Base-by-base conservation (phyloP, 2,329 filamentous ascomycete genomes). In the Davidsoniella eucalypti region DNA sequence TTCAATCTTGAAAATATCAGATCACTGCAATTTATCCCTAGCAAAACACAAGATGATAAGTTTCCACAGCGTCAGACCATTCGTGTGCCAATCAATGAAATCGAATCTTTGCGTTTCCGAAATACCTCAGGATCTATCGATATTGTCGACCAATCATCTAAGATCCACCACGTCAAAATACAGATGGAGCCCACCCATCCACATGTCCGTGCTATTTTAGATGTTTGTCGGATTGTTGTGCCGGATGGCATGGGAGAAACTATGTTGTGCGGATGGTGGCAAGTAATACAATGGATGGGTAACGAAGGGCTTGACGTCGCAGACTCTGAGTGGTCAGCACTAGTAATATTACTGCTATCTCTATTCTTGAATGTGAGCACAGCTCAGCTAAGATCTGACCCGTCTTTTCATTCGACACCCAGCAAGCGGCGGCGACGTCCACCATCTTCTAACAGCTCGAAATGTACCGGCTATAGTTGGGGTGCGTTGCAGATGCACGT, bases 201-300 rank as follows among this genome's bases (percentile, higher is more conserved):
- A n/a, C 70, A 81, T 47, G 80, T 84, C 4, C 69, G 67, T 25
- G 76, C 70, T 49, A 66, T 80, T 7, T 65, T 88, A 7, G 68
- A 75, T 29, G 66, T 76, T 14, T 82, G 81, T 58, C 74, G 74
- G 52, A 78, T 80, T 55, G 71, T 83, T 33, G 61, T 87, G 25
- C 75, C 76, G 5, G 67, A 76, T 17, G 67, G 70, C 0, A 69
- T 73, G 39, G 76, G 65, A 54, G 80, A 68, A 65, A 83, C 69
- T 23, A 64, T 87, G 8, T 65, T 84, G 51, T 71, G 79, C 8
- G 77, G 74, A 2, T 88, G 84, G 82, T 84, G 83, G 73, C 80
- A 85, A 59, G 71, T 76, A 17, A 73, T 83, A 64, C 75, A 78
- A 54, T 90, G 84, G 84, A 67, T 85, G 39, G 65, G 67, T 26